phyloP scores from a whole-genome alignment of 1,284 basidiomycete genomes.

The Cryptococcus sp. region DNA sequence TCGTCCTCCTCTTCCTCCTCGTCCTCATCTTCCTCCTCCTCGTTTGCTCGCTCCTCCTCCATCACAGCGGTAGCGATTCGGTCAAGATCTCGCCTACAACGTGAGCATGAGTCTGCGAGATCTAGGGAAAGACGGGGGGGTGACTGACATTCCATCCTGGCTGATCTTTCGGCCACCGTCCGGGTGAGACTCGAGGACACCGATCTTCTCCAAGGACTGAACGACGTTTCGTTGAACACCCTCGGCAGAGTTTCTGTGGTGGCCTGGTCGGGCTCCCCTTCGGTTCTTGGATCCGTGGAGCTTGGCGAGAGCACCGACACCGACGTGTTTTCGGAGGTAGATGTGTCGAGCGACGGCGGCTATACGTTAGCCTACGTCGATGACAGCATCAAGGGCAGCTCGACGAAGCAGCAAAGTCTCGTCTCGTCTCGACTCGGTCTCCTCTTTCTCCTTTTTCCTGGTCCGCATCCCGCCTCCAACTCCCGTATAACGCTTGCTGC shows the following conservation, averaged over 20 bases:
- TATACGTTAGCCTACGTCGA: constrained; percentile 36
- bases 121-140: not conserved
- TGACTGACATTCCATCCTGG: constrained; percentile 76
- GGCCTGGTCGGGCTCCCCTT: constrained; percentile 89
- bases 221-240: constrained; percentile 86
- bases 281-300: constrained; percentile 95
- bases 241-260: constrained; percentile 83
- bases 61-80: constrained; percentile 96
- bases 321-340: constrained; percentile 98
- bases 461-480: too few species aligned
- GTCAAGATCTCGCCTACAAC: constrained; percentile 78
- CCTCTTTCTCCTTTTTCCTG: too few species aligned
- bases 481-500: too few species aligned
- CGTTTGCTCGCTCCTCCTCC: constrained; percentile 77
- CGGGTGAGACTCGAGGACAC: constrained; percentile 87
- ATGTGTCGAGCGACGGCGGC: constrained; percentile 98
- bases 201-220: constrained; percentile 97
- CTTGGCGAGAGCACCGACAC: constrained; percentile 92
- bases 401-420: too few species aligned
- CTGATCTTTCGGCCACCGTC: constrained; percentile 94
- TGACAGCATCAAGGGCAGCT: too few species aligned
- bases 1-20: constrained; percentile 66
- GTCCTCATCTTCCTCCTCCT: constrained; percentile 80
- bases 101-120: constrained; percentile 6
- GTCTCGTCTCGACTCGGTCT: too few species aligned